These are phyloP conservation scores for Cladosporium sp. DNA, from an alignment of 2,329 filamentous ascomycete genomes.

Conservation along the genomic window DNA sequence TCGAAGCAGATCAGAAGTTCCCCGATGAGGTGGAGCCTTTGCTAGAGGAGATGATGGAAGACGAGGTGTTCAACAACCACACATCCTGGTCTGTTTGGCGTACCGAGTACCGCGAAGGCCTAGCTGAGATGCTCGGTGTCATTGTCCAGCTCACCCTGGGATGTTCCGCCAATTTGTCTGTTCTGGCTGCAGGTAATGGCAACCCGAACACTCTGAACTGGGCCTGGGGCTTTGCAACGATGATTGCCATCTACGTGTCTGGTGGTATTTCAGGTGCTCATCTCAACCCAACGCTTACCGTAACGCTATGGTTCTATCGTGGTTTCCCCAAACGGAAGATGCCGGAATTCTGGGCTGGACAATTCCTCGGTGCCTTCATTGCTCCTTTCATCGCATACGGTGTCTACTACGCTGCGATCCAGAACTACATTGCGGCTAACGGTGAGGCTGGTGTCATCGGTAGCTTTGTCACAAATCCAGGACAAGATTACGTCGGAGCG, in stretches of 20 bases:
- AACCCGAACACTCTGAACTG: conserved; percentile 47
- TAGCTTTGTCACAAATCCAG: conserved; percentile 51
- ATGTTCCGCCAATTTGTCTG: conserved; percentile 49
- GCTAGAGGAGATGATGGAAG: conserved; percentile 46
- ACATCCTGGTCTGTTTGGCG: conserved; percentile 53
- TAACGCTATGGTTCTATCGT: conserved; percentile 48
- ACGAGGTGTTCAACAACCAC: conserved; percentile 52
- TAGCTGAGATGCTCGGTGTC: conserved; percentile 57
- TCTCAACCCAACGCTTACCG: conserved; percentile 51
- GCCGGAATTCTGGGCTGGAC: conserved; percentile 53
- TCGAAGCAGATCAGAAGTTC: conserved; percentile 41
- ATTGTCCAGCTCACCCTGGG: conserved; percentile 44
- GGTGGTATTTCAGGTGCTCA: conserved; percentile 53
- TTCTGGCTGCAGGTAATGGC: conserved; percentile 37
- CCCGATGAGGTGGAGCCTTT: conserved; percentile 50
- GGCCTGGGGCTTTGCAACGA: conserved; percentile 57
- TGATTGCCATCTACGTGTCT: conserved; percentile 48
- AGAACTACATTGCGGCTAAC: conserved; percentile 34
- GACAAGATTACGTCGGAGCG: conserved; percentile 45
- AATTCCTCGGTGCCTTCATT: conserved; percentile 55
- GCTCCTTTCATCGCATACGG: conserved; percentile 52
- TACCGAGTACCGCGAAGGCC: conserved; percentile 54
- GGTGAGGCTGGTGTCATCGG: conserved; percentile 38
- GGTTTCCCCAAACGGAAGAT: conserved; percentile 57
- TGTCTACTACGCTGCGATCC: conserved; percentile 44